These are phyloP conservation scores for Pyrenopolyporus hunteri DNA, from an alignment of 495 filamentous ascomycete genomes.

Conservation along the genomic window DNA sequence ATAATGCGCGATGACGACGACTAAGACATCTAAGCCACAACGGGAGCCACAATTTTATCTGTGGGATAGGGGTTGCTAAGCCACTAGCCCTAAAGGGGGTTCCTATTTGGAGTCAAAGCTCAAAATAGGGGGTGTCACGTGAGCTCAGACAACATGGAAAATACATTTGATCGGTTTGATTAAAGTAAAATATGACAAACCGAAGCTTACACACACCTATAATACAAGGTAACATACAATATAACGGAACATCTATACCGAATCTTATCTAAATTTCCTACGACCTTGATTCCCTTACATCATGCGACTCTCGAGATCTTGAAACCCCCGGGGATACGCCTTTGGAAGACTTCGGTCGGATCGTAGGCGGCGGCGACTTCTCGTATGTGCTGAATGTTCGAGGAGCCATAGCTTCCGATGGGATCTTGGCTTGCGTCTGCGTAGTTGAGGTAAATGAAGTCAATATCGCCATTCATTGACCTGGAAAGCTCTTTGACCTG, in stretches of 20 bases:
- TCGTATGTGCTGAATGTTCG: constrained; percentile 50
- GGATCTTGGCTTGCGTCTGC: constrained; percentile 52
- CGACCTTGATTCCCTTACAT: not conserved
- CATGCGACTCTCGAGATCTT: constrained; percentile 33
- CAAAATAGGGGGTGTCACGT: too few relatives aligned
- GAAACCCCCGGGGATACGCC: constrained; percentile 46
- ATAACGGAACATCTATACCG: not conserved
- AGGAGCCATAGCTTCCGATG: constrained; percentile 53
- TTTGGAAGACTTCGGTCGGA: constrained; percentile 56
- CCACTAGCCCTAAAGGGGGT: too few relatives aligned
- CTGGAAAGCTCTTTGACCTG: constrained; percentile 27
- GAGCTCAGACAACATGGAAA: too few relatives aligned
- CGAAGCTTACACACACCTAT: too few relatives aligned
- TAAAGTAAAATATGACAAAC: too few relatives aligned
- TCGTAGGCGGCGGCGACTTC: constrained; percentile 55
- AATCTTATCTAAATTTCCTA: not conserved
- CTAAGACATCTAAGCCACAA: constrained; percentile 9
- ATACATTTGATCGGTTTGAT: too few relatives aligned
- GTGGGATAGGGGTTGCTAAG: not conserved
- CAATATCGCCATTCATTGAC: constrained; percentile 33
- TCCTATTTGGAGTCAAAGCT: not conserved
- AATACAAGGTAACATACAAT: too few relatives aligned
- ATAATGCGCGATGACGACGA: not conserved
- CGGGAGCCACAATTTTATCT: constrained; percentile 6
- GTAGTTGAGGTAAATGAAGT: constrained; percentile 52